These are phyloP conservation scores for Plenodomus lindquistii DNA, from an alignment of 2,329 filamentous ascomycete species.

Conservation along the genomic window DNA sequence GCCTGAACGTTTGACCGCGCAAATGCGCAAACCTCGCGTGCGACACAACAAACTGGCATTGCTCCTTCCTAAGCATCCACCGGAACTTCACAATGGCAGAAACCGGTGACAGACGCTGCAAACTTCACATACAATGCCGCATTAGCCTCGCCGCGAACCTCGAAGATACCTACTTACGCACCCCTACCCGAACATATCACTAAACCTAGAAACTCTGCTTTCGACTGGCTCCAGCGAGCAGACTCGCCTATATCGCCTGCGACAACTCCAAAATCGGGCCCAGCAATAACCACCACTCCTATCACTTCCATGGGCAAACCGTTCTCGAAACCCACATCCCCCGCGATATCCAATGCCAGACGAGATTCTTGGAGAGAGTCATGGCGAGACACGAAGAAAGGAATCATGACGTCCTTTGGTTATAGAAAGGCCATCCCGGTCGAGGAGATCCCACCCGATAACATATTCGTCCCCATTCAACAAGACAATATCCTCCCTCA, in stretches of 20 bases:
- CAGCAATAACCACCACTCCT: background rate
- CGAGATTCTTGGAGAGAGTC: conserved; percentile 8
- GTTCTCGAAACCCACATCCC: conserved; percentile 2
- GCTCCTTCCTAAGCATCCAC: conserved; percentile 7
- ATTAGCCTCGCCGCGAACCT: background rate
- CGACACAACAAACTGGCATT: conserved; percentile 1
- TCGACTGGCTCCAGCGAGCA: background rate
- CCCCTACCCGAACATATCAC: background rate
- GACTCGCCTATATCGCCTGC: background rate
- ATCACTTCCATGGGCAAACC: conserved; percentile 10
- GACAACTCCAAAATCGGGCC: background rate
- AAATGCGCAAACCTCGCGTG: conserved; percentile 18
- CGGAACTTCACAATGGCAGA: background rate
- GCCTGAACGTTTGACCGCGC: conserved; percentile 9
- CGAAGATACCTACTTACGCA: background rate
- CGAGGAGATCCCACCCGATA: conserved; percentile 24
- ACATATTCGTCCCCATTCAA: conserved; percentile 50
- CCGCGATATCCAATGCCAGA: background rate
- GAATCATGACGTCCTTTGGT: conserved; percentile 16
- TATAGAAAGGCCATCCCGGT: background rate
- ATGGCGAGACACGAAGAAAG: conserved; percentile 13
- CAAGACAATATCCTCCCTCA: conserved; percentile 47
- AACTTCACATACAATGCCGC: background rate
- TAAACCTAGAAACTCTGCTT: background rate
- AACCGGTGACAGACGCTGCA: background rate